These are phyloP conservation scores for Myriosclerotinia curreyana DNA, from an alignment of 2,329 filamentous ascomycete genomes.

Conservation along the genomic window DNA sequence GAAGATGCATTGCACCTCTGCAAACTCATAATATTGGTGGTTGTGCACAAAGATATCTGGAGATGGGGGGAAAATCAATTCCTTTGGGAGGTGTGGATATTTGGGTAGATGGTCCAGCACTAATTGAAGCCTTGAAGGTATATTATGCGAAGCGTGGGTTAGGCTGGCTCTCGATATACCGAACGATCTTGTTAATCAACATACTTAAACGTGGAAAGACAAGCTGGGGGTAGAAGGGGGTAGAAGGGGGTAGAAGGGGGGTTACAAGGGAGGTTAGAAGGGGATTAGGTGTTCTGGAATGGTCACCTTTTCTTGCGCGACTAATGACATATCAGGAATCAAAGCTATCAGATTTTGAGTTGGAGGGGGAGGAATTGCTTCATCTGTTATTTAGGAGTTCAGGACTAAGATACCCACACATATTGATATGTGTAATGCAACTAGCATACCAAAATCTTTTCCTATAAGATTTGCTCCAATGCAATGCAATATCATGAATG, in stretches of 20 bases:
- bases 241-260: neutral
- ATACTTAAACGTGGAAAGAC: neutral
- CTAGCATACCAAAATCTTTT: slow-evolving; percentile 13
- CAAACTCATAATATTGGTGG: neutral
- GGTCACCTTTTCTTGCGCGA: no score
- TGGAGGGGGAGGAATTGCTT: slow-evolving; percentile 8
- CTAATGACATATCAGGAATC: neutral
- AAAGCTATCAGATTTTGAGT: slow-evolving; percentile 19
- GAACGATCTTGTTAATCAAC: neutral
- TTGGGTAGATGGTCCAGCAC: neutral
- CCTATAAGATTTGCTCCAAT: neutral
- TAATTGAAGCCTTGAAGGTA: neutral
- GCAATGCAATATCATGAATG: slow-evolving; percentile 13
- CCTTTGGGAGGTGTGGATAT: no score
- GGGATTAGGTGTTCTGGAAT: no score
- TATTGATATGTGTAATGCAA: slow-evolving; percentile 16
- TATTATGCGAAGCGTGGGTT: neutral
- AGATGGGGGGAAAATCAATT: neutral
- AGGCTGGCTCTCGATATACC: no score
- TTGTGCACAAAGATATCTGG: neutral
- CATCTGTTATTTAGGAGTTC: slow-evolving; percentile 18
- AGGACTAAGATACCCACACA: slow-evolving; percentile 18
- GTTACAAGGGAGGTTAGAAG: no score
- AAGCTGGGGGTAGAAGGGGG: neutral
- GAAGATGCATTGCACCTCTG: neutral